A percentile compares a stretch with the other conserved stretches of the same genome.
Evolutionary conservation across 2,329 filamentous ascomycete genomes (phyloP).

Genomic region (Aspergillus viridinutans): DNA sequence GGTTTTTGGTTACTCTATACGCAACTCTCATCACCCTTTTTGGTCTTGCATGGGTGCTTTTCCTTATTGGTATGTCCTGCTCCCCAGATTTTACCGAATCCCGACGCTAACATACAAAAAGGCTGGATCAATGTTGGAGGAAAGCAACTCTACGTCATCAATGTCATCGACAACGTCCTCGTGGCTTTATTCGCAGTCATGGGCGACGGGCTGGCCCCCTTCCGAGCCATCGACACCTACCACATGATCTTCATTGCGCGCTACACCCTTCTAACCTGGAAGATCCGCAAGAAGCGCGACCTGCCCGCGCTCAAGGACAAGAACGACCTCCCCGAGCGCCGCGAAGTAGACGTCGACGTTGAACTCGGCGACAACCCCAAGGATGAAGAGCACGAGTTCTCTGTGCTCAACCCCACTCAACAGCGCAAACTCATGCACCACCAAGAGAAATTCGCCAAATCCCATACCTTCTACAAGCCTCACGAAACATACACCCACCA

Average conservation of each 20-base stretch:
- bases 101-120: slow-evolving; percentile 15
- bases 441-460: slow-evolving; percentile 73
- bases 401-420: slow-evolving; percentile 62
- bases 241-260: slow-evolving; percentile 80
- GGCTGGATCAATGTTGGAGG: slow-evolving; percentile 79
- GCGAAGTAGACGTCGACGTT: slow-evolving; percentile 42
- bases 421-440: slow-evolving; percentile 70
- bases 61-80: slow-evolving; percentile 62
- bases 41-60: slow-evolving; percentile 84
- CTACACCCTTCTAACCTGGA: slow-evolving; percentile 65
- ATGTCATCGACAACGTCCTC: slow-evolving; percentile 67
- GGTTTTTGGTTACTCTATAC: slow-evolving; percentile 80
- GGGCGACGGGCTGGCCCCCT: slow-evolving; percentile 68
- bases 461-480: slow-evolving; percentile 84
- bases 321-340: slow-evolving; percentile 60
- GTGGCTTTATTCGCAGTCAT: slow-evolving; percentile 68
- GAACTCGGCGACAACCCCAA: slow-evolving; percentile 39
- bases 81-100: background rate
- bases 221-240: slow-evolving; percentile 76
- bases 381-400: slow-evolving; percentile 53
- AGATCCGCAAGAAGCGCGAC: slow-evolving; percentile 56
- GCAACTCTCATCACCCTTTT: slow-evolving; percentile 79
- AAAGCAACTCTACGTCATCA: slow-evolving; percentile 64
- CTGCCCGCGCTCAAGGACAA: slow-evolving; percentile 62
- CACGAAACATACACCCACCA: slow-evolving; percentile 79